These are phyloP conservation scores for Scheffersomyces cryptocercus DNA, from an alignment of 1,139 yeast genomes.

Conservation along the genomic window DNA sequence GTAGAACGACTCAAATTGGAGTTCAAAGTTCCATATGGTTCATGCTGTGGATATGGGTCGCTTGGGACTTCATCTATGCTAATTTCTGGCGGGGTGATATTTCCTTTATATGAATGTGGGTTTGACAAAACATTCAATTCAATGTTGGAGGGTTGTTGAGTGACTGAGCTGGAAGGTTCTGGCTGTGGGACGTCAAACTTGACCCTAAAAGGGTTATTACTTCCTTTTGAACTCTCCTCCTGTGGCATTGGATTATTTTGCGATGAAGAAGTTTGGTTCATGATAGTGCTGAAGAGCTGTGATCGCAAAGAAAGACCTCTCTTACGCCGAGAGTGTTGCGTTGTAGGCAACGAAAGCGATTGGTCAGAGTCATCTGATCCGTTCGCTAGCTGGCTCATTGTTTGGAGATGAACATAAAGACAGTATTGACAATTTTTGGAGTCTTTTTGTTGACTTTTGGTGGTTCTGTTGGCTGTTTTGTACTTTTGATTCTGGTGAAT, in stretches of 20 bases:
- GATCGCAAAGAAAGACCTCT: slow-evolving; percentile 76
- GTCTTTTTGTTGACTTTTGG: too few relatives aligned
- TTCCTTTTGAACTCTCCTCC: slow-evolving; percentile 1
- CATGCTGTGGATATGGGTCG: slow-evolving; percentile 2
- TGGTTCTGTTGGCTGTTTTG: too few relatives aligned
- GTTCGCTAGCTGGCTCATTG: too few relatives aligned
- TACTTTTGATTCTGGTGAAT: too few relatives aligned
- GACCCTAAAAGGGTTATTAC: slow-evolving; percentile 4
- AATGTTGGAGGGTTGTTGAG: slow-evolving; percentile 4
- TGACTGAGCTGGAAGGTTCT: background rate
- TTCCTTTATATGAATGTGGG: slow-evolving; percentile 2
- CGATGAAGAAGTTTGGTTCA: slow-evolving; percentile 10
- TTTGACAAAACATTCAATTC: slow-evolving; percentile 7
- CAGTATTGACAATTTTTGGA: too few relatives aligned
- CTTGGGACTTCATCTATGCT: background rate
- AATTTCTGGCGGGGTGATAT: background rate
- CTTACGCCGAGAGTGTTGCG: slow-evolving; percentile 46
- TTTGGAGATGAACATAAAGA: too few relatives aligned
- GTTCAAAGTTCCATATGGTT: slow-evolving; percentile 17
- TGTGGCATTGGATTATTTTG: background rate
- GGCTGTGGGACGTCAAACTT: background rate
- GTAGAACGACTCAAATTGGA: slow-evolving; percentile 26
- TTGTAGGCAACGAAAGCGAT: slow-evolving; percentile 7
- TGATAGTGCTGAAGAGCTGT: slow-evolving; percentile 62
- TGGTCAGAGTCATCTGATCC: too few relatives aligned